phyloP scores from a whole-genome alignment of 2,329 filamentous ascomycete species.

The Hymenoscyphus albidus region DNA sequence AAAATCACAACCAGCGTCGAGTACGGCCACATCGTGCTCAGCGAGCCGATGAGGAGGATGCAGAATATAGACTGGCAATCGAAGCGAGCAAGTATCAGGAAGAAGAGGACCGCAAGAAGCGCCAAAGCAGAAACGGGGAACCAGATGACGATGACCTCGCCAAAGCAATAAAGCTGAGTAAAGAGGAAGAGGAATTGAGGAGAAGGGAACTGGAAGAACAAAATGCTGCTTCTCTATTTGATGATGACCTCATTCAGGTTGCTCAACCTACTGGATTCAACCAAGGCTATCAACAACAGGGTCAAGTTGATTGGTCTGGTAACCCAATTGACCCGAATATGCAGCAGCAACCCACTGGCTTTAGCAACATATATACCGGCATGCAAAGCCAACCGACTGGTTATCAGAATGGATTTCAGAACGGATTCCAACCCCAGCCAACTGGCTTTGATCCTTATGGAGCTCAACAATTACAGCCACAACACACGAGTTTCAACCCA shows the following conservation, averaged over 20 bases:
- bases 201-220: constrained; percentile 81
- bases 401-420: constrained; percentile 62
- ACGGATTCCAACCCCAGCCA: constrained; percentile 66
- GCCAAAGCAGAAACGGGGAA: constrained; percentile 55
- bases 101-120: constrained; percentile 78
- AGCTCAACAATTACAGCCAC: constrained; percentile 45
- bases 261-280: constrained; percentile 81
- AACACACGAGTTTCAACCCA: constrained; percentile 49
- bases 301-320: constrained; percentile 93
- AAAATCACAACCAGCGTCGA: constrained; percentile 39
- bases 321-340: constrained; percentile 83
- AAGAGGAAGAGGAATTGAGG: constrained; percentile 88
- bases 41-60: constrained; percentile 73
- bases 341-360: constrained; percentile 79
- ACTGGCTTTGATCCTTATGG: constrained; percentile 69
- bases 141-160: constrained; percentile 80
- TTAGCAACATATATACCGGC: constrained; percentile 51
- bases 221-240: constrained; percentile 85
- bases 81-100: constrained; percentile 95
- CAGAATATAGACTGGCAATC: constrained; percentile 84
- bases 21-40: constrained; percentile 47
- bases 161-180: constrained; percentile 92
- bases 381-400: constrained; percentile 53
- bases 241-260: constrained; percentile 61
- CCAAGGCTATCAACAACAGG: constrained; percentile 96